These are phyloP conservation scores for Dendrobium huoshanense DNA, from an alignment of 106 monocot genomes.

Conservation along the genomic window DNA sequence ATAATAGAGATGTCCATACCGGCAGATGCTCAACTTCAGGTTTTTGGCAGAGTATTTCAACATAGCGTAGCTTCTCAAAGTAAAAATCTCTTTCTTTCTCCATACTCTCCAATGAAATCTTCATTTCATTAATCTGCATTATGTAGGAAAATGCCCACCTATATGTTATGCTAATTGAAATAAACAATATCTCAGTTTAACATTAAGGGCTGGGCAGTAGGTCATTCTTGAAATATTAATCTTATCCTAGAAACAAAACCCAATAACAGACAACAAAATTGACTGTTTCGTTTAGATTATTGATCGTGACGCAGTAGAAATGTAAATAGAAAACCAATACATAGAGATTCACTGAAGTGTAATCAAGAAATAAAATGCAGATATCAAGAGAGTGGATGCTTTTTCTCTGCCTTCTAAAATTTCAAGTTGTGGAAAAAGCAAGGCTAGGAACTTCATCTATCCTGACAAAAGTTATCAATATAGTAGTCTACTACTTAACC, in stretches of 20 bases:
- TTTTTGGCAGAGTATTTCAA: conserved; percentile 72
- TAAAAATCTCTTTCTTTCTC: conserved; percentile 77
- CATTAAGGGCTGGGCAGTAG: background rate
- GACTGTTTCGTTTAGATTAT: background rate
- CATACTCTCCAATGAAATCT: conserved; percentile 37
- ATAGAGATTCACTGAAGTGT: background rate
- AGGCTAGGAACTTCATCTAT: background rate
- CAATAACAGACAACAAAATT: background rate
- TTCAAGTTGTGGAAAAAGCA: background rate
- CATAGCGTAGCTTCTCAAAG: conserved; percentile 52
- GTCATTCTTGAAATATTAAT: background rate
- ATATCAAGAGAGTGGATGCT: background rate
- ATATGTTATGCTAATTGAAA: background rate
- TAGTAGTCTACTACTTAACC: background rate
- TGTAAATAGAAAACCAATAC: background rate
- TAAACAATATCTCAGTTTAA: background rate
- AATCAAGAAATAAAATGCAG: background rate
- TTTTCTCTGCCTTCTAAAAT: background rate
- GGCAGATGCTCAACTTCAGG: conserved; percentile 79
- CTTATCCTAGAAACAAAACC: background rate
- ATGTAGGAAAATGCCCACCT: background rate
- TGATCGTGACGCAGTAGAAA: background rate
- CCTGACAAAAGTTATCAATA: background rate
- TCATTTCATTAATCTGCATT: conserved; percentile 42
- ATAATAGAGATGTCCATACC: conserved; percentile 22